Evolutionary conservation across 495 filamentous ascomycete species (phyloP), one percentile per base, ranked within the genome.

Genomic region (Copromyces sp.): DNA sequence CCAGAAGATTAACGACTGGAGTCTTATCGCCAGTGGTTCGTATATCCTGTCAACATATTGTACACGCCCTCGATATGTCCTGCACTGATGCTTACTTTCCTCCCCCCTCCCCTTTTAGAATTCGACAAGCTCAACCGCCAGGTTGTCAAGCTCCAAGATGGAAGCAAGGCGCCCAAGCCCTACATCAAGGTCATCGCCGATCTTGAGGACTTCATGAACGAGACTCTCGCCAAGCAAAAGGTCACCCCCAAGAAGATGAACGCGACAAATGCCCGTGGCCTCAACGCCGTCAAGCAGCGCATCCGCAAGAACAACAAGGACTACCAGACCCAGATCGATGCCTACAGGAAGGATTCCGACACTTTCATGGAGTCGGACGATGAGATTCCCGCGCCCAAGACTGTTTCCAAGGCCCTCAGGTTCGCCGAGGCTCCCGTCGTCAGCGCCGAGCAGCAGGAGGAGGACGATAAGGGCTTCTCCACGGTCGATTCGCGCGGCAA

Each of bases 231-330:
- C 77, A 97, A 97, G 85, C 93, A 97, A 81, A 99, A 98, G 85
- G 91, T 95, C 74, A 91, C 94, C 8, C 91, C 92, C 69, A 97
- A 96, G 90, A 98, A 98, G 87, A 97, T 98, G 94, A 99, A 98
- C 82, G 93, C 95, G 47, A 94, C 91, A 79, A 96, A 94, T 78
- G 90, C 94, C 73, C 92, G 94, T 84, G 93, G 94, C 77, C 88
- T 99, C 77, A 99, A 98, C 78, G 92, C 93, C 69, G 92, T 98
- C 75, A 97, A 97, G 85, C 95, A 99, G 83, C 90, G 91, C 81
- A 93, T 98, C 85, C 93, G 94, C 88, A 97, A 96, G 86, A 96
- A 94, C 85, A 98, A 97, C 88, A 94, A 97, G 84, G 94, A 97
- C 41, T 96, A 97, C 80, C 86, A 91, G 77, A 84, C 86, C 69